phyloP scores from a whole-genome alignment of 1,284 basidiomycete species.

The Ceratobasidium sp. region DNA sequence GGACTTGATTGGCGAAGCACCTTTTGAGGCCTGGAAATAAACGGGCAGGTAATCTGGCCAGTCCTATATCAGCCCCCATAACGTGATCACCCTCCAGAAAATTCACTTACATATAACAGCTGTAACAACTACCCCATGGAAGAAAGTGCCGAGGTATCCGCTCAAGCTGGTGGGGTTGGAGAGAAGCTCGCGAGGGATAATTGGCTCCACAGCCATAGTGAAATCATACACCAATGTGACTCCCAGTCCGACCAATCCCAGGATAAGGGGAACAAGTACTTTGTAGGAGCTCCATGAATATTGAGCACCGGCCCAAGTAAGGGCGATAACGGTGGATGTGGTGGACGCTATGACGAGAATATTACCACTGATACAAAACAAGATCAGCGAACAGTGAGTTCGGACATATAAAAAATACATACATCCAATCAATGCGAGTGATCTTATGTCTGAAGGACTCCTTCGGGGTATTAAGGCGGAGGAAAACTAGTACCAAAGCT shows the following conservation, averaged over 20 bases:
- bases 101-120: conserved; percentile 50
- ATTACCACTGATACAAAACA: conserved; percentile 53
- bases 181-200: conserved; percentile 52
- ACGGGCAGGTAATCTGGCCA: conserved; percentile 56
- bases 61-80: conserved; percentile 26
- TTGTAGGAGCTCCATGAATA: conserved; percentile 55
- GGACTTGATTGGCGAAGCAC: conserved; percentile 57
- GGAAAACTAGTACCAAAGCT: conserved; percentile 55
- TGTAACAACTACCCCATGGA: conserved; percentile 52
- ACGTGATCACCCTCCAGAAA: too few species aligned
- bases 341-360: conserved; percentile 54
- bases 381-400: conserved; percentile 8
- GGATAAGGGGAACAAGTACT: conserved; percentile 55
- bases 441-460: conserved; percentile 53
- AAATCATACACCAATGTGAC: conserved; percentile 50
- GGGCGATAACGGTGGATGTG: conserved; percentile 51
- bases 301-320: conserved; percentile 57
- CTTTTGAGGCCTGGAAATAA: conserved; percentile 62
- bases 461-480: conserved; percentile 57
- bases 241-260: conserved; percentile 51
- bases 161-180: conserved; percentile 52
- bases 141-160: conserved; percentile 53
- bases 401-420: conserved; percentile 47
- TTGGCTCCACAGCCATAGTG: conserved; percentile 49
- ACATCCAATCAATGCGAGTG: conserved; percentile 57